Conservation (phyloP, 2,329 filamentous ascomycete genomes). For the Lasiodiplodia theobromae region DNA sequence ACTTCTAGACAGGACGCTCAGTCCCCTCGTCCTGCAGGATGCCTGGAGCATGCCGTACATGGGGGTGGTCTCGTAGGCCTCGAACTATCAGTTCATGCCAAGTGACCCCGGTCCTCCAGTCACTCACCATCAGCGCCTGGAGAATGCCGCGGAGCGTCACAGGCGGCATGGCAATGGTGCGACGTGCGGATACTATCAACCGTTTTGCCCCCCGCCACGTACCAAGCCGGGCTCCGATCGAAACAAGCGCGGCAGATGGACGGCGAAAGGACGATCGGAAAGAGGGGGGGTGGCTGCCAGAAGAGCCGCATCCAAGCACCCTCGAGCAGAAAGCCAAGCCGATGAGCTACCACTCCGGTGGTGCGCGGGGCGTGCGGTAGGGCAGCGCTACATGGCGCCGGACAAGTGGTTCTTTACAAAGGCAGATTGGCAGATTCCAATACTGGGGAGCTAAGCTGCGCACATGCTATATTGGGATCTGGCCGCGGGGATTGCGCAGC, state of each 20-base stretch:
- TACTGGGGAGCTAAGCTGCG: constrained; percentile 7
- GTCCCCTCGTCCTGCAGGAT: neutral
- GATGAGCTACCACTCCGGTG: constrained; percentile 23
- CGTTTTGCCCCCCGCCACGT: constrained; percentile 9
- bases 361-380: constrained; percentile 22
- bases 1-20: neutral
- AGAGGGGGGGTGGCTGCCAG: neutral
- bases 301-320: constrained; percentile 20
- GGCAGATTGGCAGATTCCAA: neutral
- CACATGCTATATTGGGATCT: constrained; percentile 8
- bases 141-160: constrained; percentile 14
- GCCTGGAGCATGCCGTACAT: constrained; percentile 1
- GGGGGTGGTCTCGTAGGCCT: neutral
- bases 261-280: neutral
- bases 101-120: neutral
- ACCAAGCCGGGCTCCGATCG: neutral
- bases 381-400: constrained; percentile 4
- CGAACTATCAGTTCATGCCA: constrained; percentile 11
- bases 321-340: constrained; percentile 25
- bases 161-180: neutral
- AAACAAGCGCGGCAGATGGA: neutral
- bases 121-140: constrained; percentile 1
- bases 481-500: neutral
- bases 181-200: constrained; percentile 15
- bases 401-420: neutral